Base-by-base conservation (phyloP, 129 eudicot species). In the Pulicaria dysenterica region DNA sequence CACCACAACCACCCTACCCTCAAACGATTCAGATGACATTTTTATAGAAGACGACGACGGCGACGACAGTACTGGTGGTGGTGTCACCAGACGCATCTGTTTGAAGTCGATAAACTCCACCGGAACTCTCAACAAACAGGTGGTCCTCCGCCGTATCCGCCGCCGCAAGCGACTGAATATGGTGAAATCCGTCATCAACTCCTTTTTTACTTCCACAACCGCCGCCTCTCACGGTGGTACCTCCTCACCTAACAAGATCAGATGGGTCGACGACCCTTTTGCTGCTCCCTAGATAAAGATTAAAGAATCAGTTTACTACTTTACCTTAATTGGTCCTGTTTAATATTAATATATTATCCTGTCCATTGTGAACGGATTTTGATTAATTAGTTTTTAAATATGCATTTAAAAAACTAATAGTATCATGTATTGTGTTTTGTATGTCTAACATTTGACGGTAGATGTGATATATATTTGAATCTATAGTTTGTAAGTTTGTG, bases 241-340 rank as follows among this genome's bases (percentile, higher is more conserved):
- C 3, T 7, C 31, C 31, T 24, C 31, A 24, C 31, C 31, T 24
- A 24, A 24, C 31, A 38, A 74, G 45, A 83, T 70, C 13, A 86
- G 62, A 78, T 86, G 92, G 88, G 81, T 74, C 47, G 92, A 89
- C 62, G 87, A 89, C 71, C 84, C 92, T 75, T 89, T 89, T 59
- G 86, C 83, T 48, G 86, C 91, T 2, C 96, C 86, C 37, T 89
- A 80, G 31, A 24, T 24, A 24, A 24, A 24, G 31, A 24, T 0
- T 24, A 24, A 24, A 24, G 31, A 24, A 24, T 24, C 31, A 24
- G 31, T 24, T 24, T 24, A 24, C 31, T 2, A 24, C 31, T 24
- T 24, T 24, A 24, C 31, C 31, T 24, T 24, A 24, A 24, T 24
- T 24, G 2, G 31, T 24, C 31, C 1, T 24, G 31, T 24, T 24